Evolutionary conservation across 2,329 filamentous ascomycete genomes (phyloP), one percentile per base, ranked within the genome.

Genomic region (Bipolaris bicolor): DNA sequence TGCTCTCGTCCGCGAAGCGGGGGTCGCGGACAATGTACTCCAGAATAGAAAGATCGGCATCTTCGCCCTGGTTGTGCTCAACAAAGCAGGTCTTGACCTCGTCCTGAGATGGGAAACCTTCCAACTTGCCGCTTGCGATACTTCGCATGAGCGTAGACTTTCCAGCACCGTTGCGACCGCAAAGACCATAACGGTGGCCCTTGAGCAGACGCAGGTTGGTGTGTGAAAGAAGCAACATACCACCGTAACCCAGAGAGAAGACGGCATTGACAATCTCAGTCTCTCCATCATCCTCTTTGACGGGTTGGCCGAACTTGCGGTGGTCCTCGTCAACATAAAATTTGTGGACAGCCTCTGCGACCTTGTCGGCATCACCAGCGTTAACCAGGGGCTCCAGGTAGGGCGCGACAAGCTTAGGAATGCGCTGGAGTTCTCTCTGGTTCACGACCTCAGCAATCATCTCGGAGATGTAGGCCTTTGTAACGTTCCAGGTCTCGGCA

Each of bases 111-210:
- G 95, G 95, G 81, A 99, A 99, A 7, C 95, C 95, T 78, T 99
- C 95, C 3, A 99, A 85, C 83, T 99, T 99, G 73, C 93, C 94
- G 58, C 90, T 90, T 49, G 95, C 91, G 70, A 99, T 99, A 76
- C 90, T 92, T 75, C 92, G 91, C 95, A 99, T 98, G 57, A 99
- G 85, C 1, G 95, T 99, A n/a, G 95, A 98, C 82, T 99, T 99
- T 74, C 95, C 95, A 55, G 93, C 92, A 81, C 95, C 95, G 77
- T 99, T 99, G 69, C 94, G 90, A 70, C 95, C 95, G 72, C 94
- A 97, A 16, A 99, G 90, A 76, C 95, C 95, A 75, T 99, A 99
- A 57, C 95, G 90, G 79, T 98, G 95, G 55, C 95, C 95, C 83
- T 98, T 97, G 71, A 98, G 85, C 7, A 99, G 87, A 40, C 92